Conservation (phyloP, 306 rosid genomes). For the Lablab purpureus region DNA sequence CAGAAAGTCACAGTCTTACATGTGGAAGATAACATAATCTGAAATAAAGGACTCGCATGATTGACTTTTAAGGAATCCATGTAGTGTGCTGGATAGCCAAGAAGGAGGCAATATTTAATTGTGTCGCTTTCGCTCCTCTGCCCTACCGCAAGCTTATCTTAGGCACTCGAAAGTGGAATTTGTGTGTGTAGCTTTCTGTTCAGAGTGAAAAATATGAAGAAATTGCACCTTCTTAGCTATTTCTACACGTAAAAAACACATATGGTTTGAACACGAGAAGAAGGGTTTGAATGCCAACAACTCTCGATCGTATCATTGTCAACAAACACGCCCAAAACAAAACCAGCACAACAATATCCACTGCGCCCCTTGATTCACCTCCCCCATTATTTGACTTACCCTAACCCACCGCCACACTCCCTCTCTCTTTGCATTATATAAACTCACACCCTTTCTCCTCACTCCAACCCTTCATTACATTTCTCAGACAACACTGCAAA, state of each 20-base stretch:
- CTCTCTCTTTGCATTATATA: neutral
- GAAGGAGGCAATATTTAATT: neutral
- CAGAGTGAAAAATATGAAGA: too few species aligned
- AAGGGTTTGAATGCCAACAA: conserved; percentile 47
- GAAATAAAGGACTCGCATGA: neutral
- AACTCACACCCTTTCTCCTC: neutral
- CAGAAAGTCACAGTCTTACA: neutral
- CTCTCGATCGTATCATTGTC: conserved; percentile 29
- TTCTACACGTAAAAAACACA: conserved; percentile 5
- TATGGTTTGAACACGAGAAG: neutral
- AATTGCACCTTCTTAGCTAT: neutral
- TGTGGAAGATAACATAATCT: neutral
- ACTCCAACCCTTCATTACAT: neutral
- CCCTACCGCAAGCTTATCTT: conserved; percentile 19
- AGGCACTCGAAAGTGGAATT: conserved; percentile 17
- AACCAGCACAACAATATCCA: conserved; percentile 46
- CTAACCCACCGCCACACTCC: too few species aligned
- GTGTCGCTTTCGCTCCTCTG: conserved; percentile 14
- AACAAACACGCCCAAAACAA: conserved; percentile 42
- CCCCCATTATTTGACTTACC: conserved; percentile 39
- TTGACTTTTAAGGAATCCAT: neutral
- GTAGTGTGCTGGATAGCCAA: neutral
- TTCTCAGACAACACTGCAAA: neutral
- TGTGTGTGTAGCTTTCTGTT: neutral
- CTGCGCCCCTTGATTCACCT: conserved; percentile 68